Percentiles rank a stretch among this genome's conserved stretches.
phyloP scores from a whole-genome alignment of 192 early-diverging fungal species.

The Podila horticola region DNA sequence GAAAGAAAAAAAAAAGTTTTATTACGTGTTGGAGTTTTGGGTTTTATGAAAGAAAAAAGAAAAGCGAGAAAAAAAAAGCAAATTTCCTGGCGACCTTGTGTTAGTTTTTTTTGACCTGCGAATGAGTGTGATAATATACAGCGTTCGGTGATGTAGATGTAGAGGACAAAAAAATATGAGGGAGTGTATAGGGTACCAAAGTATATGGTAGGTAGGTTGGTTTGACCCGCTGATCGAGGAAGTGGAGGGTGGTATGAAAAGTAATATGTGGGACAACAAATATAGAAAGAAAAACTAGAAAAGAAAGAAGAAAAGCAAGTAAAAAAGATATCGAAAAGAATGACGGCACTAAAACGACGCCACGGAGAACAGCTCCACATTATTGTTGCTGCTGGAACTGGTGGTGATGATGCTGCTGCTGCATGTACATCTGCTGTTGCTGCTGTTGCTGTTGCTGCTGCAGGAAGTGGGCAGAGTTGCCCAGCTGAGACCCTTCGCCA shows the following conservation, averaged over 20 bases:
- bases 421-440: conserved; percentile 23
- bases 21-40: not conserved
- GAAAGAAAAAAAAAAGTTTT: not conserved
- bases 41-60: conserved; percentile 1
- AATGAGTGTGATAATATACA: no score
- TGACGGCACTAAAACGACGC: not conserved
- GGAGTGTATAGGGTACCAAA: not conserved
- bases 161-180: not conserved
- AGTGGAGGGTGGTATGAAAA: no score
- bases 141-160: not conserved
- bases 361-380: not conserved
- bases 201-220: no score
- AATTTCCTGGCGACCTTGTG: not conserved
- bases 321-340: not conserved
- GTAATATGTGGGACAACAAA: not conserved
- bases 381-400: conserved; percentile 29
- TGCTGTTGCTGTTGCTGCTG: conserved; percentile 27
- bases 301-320: not conserved
- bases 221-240: no score
- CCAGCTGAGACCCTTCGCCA: conserved; percentile 14
- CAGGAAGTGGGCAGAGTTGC: conserved; percentile 20
- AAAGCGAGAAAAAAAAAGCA: conserved; percentile 1
- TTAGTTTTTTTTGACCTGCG: no score
- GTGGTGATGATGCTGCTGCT: conserved; percentile 21
- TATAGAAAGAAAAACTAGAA: conserved; percentile 12